These are phyloP conservation scores for Alternaria alternata DNA, from an alignment of 2,329 filamentous ascomycete species.

Conservation along the genomic window DNA sequence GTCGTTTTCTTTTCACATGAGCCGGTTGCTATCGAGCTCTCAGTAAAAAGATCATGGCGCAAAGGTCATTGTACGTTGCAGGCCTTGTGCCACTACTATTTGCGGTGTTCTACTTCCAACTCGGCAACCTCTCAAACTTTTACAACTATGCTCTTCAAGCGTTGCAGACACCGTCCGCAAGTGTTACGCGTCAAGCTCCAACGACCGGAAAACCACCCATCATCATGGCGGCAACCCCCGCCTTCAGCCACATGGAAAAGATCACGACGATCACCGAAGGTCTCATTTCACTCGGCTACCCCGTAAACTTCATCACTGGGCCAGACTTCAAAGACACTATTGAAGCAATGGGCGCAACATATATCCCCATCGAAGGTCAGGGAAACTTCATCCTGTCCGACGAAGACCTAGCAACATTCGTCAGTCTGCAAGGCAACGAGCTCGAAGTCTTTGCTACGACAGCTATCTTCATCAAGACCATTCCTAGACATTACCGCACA, in stretches of 20 bases:
- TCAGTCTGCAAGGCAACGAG: conserved; percentile 33
- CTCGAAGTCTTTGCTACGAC: conserved; percentile 47
- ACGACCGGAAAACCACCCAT: conserved; percentile 22
- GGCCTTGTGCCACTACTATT: background rate
- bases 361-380: conserved; percentile 16
- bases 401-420: conserved; percentile 29
- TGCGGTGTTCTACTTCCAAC: background rate
- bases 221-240: conserved; percentile 25
- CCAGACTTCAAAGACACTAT: conserved; percentile 47
- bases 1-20: background rate
- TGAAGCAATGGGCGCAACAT: conserved; percentile 20
- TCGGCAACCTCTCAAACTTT: background rate
- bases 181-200: background rate
- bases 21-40: background rate
- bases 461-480: conserved; percentile 46
- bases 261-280: conserved; percentile 45
- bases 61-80: conserved; percentile 1
- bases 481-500: conserved; percentile 44
- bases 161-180: background rate
- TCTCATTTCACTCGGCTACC: conserved; percentile 52
- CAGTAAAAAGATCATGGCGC: background rate
- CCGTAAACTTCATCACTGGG: conserved; percentile 53
- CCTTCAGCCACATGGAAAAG: conserved; percentile 34
- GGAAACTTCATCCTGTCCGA: conserved; percentile 13
- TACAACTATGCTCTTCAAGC: background rate